Conservation (phyloP, 2,329 filamentous ascomycete genomes). For the Hirsutella thompsonii region DNA sequence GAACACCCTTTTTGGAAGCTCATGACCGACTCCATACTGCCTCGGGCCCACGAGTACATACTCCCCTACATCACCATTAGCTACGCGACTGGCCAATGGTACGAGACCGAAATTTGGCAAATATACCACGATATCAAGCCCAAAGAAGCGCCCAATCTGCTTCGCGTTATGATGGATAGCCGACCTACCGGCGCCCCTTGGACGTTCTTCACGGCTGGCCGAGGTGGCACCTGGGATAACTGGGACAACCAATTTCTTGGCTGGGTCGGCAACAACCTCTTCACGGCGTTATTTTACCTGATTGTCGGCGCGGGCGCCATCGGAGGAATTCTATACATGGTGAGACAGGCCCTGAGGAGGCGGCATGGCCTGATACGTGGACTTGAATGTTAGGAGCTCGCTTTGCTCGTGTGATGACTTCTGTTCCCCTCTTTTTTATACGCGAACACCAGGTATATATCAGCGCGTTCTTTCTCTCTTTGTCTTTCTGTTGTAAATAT, state of each 20-base stretch:
- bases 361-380: not conserved
- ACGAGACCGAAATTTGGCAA: slow-evolving; percentile 4
- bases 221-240: slow-evolving; percentile 4
- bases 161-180: slow-evolving; percentile 6
- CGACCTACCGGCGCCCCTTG: slow-evolving; percentile 3
- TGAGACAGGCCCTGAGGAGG: not conserved
- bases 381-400: not conserved
- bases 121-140: slow-evolving; percentile 3
- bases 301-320: not conserved
- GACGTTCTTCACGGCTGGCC: slow-evolving; percentile 4
- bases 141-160: not conserved
- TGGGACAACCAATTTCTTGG: slow-evolving; percentile 3
- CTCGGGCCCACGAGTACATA: slow-evolving; percentile 1
- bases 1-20: slow-evolving; percentile 5
- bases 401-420: not conserved
- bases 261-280: slow-evolving; percentile 2
- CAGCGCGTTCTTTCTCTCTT: no score
- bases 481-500: no score
- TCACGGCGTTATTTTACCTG: not conserved
- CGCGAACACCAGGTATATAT: no score
- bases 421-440: no score
- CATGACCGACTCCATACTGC: slow-evolving; percentile 2
- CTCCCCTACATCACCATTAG: slow-evolving; percentile 3
- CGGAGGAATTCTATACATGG: not conserved
- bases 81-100: slow-evolving; percentile 4